Conservation (phyloP, 805 yeast genomes). For the Hanseniaspora osmophila region DNA sequence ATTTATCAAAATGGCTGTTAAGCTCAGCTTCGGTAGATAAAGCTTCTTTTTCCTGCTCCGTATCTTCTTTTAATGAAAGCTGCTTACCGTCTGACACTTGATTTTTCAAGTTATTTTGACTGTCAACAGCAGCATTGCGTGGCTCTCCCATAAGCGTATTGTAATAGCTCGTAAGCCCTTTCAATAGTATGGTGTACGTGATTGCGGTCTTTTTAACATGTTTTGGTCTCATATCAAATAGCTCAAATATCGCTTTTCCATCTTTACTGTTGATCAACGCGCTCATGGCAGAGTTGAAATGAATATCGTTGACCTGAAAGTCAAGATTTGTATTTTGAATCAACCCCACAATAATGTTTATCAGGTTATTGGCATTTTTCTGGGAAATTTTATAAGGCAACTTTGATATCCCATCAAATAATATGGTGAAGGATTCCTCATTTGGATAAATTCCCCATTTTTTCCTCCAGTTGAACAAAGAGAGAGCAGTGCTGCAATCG, state of each 20-base stretch:
- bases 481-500: slow-evolving; percentile 34
- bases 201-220: slow-evolving; percentile 13
- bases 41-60: no score
- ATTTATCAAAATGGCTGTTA: not conserved
- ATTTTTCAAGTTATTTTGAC: no score
- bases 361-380: slow-evolving; percentile 23
- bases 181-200: slow-evolving; percentile 14
- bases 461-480: slow-evolving; percentile 38
- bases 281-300: slow-evolving; percentile 32
- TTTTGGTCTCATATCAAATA: slow-evolving; percentile 21
- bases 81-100: no score
- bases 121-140: not conserved
- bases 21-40: no score
- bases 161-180: slow-evolving; percentile 6
- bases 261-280: slow-evolving; percentile 30
- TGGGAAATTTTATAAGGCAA: slow-evolving; percentile 19
- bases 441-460: slow-evolving; percentile 47
- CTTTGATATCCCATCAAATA: slow-evolving; percentile 32
- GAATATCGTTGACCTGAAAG: slow-evolving; percentile 23
- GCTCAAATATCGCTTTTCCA: slow-evolving; percentile 24
- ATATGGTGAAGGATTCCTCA: slow-evolving; percentile 32
- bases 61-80: no score
- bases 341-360: slow-evolving; percentile 21
- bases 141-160: not conserved
- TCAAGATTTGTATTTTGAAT: slow-evolving; percentile 13